A percentile compares a stretch with the other conserved stretches of the same genome.
phyloP scores from a whole-genome alignment of 2,329 filamentous ascomycete species.

The Fusarium pseudocircinatum region DNA sequence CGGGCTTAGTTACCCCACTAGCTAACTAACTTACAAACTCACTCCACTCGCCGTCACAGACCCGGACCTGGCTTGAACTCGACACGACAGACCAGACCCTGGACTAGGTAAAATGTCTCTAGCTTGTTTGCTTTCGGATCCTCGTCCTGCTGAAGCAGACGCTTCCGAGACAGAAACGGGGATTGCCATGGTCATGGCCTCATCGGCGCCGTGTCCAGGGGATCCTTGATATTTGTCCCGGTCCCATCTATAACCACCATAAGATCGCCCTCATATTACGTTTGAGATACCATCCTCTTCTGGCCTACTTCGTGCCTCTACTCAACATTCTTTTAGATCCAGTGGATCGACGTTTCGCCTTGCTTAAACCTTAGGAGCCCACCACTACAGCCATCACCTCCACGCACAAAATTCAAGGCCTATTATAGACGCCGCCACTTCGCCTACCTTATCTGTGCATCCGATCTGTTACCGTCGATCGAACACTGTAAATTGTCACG shows the following conservation, averaged over 20 bases:
- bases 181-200: constrained; percentile 30
- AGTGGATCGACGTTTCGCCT: constrained; percentile 12
- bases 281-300: constrained; percentile 9
- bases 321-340: constrained; percentile 14
- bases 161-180: constrained; percentile 35
- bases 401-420: constrained; percentile 1
- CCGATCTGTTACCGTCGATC: not conserved
- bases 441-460: constrained; percentile 2
- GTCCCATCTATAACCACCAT: constrained; percentile 29
- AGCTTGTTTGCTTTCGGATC: constrained; percentile 30
- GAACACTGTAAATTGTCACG: not conserved
- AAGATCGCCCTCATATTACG: constrained; percentile 17
- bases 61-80: constrained; percentile 37
- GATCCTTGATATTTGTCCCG: constrained; percentile 20
- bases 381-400: constrained; percentile 10
- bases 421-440: constrained; percentile 22
- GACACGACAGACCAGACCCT: constrained; percentile 31
- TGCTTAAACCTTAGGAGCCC: constrained; percentile 16
- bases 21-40: constrained; percentile 22
- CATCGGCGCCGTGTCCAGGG: constrained; percentile 21
- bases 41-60: constrained; percentile 36
- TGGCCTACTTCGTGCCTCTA: not conserved
- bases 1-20: constrained; percentile 23
- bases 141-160: constrained; percentile 33
- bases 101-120: constrained; percentile 32